A percentile compares a stretch with the other conserved stretches of the same genome.
phyloP scores from a whole-genome alignment of 352 stramenopile species.

The Phytopythium boreale region DNA sequence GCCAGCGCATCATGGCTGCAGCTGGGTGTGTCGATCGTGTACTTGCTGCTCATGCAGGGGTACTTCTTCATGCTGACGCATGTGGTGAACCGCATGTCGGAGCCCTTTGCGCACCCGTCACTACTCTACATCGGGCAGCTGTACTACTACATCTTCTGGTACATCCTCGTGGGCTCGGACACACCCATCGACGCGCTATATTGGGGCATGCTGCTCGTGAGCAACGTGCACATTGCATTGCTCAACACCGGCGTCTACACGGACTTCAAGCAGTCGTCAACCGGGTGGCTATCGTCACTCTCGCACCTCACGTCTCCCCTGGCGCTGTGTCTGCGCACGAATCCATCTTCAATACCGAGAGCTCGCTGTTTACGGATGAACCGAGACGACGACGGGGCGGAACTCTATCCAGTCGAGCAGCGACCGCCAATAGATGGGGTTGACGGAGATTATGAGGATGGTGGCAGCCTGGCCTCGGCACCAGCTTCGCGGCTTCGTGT shows the following conservation, averaged over 20 bases:
- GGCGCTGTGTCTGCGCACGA: conserved; percentile 54
- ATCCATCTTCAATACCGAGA: background rate
- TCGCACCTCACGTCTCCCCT: conserved; percentile 48
- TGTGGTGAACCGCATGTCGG: conserved; percentile 77
- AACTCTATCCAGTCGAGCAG: background rate
- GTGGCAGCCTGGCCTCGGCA: background rate
- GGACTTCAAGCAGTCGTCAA: conserved; percentile 70
- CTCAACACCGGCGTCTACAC: conserved; percentile 86
- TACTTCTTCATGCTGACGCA: conserved; percentile 85
- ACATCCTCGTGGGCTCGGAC: conserved; percentile 79
- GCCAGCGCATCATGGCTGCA: conserved; percentile 62
- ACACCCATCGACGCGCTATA: conserved; percentile 79
- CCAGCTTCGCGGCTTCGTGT: background rate
- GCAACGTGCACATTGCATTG: conserved; percentile 86
- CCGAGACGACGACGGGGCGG: background rate
- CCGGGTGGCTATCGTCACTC: conserved; percentile 42
- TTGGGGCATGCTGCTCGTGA: conserved; percentile 80
- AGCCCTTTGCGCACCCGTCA: conserved; percentile 78
- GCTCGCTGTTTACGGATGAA: background rate
- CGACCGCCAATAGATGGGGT: background rate
- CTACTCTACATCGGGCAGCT: conserved; percentile 82
- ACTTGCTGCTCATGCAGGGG: conserved; percentile 75
- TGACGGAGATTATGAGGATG: background rate
- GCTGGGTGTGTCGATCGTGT: conserved; percentile 70
- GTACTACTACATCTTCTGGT: conserved; percentile 89